Base-by-base conservation (phyloP, 257 asterid genomes). In the Jacaranda copaia region DNA sequence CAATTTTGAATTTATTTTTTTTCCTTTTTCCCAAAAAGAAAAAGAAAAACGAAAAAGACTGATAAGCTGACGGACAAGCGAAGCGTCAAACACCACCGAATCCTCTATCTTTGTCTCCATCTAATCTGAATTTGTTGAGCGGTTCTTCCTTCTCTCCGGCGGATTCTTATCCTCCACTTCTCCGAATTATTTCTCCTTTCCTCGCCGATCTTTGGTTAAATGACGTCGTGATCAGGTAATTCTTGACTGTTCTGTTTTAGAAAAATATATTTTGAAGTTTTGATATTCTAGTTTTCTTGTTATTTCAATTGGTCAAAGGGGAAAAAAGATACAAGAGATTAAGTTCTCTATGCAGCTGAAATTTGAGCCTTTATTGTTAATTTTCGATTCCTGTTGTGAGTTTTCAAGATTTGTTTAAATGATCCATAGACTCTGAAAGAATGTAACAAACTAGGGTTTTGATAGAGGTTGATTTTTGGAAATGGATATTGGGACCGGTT, bases 201-300 rank as follows among this genome's bases (percentile, higher is more conserved):
- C 48, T 76, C 76, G 14, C 66, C 49, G 70, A 75, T 80, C 70
- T 35, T n/a, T 62, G 53, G 9, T 76, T 39, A 11, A 38, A 86
- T 83, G 89, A 86, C 71, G 39, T 72, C 78, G 70, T 81, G 79
- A 83, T 79, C 81, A 79, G 85, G 87, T 77, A 61, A 68, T 49
- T 46, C 16, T 61, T 45, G 55, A 62, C 59, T 55, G 6, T 20
- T 18, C 2, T 53, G 52, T 64, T 12, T 57, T 38, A 1, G 3
- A 12, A 11, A 15, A 45, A 49, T 36, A 0, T 51, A 65, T 25
- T 8, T 74, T 8, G 32, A 38, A 15, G 35, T 60, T 68, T 38
- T 1, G 13, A 43, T 32, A 12, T 70, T 18, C 6, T 57, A 20
- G 14, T 59, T 68, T 6, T 36, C 43, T 43, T 55, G 56, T 53